Conservation (phyloP, 2,329 filamentous ascomycete species). For the Hypomyces rosellus region DNA sequence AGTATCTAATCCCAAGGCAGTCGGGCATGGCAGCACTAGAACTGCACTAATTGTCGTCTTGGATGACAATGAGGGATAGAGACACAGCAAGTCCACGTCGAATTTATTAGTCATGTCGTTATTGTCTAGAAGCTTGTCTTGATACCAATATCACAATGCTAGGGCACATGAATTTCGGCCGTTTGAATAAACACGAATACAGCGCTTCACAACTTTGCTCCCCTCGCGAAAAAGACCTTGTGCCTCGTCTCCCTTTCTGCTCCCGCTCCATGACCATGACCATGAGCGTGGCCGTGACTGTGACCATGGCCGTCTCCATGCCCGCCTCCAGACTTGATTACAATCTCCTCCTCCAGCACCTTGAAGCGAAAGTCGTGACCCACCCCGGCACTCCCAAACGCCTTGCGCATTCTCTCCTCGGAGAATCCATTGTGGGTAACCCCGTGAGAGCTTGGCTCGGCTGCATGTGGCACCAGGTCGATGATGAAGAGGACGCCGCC, state of each 20-base stretch:
- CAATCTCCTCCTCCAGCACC: conserved; percentile 44
- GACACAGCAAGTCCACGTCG: no score
- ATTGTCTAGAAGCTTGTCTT: no score
- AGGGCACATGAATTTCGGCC: conserved; percentile 15
- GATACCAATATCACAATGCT: no score
- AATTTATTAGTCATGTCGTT: background rate
- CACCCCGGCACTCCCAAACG: conserved; percentile 60
- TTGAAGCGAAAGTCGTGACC: conserved; percentile 51
- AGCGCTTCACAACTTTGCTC: conserved; percentile 31
- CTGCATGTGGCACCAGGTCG: conserved; percentile 56
- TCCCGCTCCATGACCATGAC: conserved; percentile 18
- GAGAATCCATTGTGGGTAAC: conserved; percentile 63
- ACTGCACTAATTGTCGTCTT: no score
- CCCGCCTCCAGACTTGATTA: conserved; percentile 25
- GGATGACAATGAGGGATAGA: no score
- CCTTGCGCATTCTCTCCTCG: conserved; percentile 47
- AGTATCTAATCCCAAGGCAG: background rate
- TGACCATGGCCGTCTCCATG: background rate
- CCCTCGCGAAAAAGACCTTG: conserved; percentile 35
- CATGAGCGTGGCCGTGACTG: background rate
- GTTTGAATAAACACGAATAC: conserved; percentile 30
- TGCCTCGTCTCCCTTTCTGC: conserved; percentile 32
- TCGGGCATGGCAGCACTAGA: no score
- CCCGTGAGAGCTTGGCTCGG: conserved; percentile 32
- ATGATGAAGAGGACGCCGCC: conserved; percentile 63